Base-by-base conservation (phyloP, 345 rosid genomes). In the Clausena lansium region DNA sequence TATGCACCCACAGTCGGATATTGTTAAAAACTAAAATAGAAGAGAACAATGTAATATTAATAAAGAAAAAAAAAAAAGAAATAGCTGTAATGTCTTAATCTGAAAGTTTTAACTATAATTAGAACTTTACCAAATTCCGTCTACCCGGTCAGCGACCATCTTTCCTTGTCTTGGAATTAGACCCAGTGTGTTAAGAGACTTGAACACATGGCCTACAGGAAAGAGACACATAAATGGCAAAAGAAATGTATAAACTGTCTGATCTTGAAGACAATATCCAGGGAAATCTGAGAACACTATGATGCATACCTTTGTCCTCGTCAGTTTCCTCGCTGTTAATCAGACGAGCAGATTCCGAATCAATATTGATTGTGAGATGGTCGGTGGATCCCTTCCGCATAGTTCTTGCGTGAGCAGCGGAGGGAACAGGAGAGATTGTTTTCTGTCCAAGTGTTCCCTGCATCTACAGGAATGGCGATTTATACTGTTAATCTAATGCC, bases 111-210 rank as follows among this genome's bases (percentile, higher is more conserved):
- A 35, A 41, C 38, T 67, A 4, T 10, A n/a, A 32, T 38, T 33
- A 47, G 71, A 61, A 54, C 36, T 70, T 77, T 92, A 93, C 99
- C 99, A 95, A 67, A 95, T 82, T 80, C 99, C 93, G 41, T 95
- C 99, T 4, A 95, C 78, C 39, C 96, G 90, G 81, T 95, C 99
- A 79, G 99, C 98, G 35, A 92, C 69, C 82, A 90, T 75, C 85
- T 92, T 95, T 63, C 98, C 99, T 91, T 92, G 97, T 73, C 74
- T 88, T 50, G 99, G 98, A 72, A 93, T 81, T 52, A 93, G 92
- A 78, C 99, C 97, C 9, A 96, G 87, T 83, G 96, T 85, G 83
- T 86, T 92, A 54, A 95, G 93, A 59, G 97, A 89, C 89, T 90
- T 95, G 87, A 95, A 93, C 69, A 82, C 83, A 74, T 91, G 98